phyloP scores from a whole-genome alignment of 768 basidiomycete species.

The Trametes cingulata region DNA sequence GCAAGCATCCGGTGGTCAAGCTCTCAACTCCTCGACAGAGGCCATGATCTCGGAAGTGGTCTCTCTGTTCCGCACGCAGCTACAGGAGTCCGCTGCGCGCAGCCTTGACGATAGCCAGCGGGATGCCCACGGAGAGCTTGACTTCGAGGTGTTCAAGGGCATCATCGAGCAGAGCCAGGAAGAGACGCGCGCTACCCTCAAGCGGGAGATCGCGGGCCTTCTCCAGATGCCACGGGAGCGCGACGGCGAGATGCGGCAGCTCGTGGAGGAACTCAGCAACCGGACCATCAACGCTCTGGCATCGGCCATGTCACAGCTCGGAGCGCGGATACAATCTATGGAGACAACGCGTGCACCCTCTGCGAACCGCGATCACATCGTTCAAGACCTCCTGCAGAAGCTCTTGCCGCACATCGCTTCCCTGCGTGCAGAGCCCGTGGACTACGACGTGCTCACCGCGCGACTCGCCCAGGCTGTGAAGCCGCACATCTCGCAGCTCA shows the following conservation, averaged over 20 bases:
- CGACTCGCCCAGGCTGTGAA: constrained; percentile 84
- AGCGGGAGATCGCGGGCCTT: constrained; percentile 58
- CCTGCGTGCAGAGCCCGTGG: constrained; percentile 65
- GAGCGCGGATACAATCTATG: constrained; percentile 58
- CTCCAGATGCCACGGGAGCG: constrained; percentile 37
- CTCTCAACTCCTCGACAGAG: constrained; percentile 50
- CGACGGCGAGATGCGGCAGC: constrained; percentile 24
- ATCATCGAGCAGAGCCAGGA: constrained; percentile 67
- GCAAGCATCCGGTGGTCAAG: constrained; percentile 13
- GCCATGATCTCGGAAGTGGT: constrained; percentile 67
- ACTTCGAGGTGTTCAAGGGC: constrained; percentile 74
- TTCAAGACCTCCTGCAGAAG: constrained; percentile 58
- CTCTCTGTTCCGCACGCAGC: constrained; percentile 64
- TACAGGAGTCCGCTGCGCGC: constrained; percentile 61
- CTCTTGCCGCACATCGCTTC: constrained; percentile 63
- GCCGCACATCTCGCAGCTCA: constrained; percentile 85
- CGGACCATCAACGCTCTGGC: constrained; percentile 61
- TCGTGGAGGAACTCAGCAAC: constrained; percentile 60
- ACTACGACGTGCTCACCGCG: constrained; percentile 75
- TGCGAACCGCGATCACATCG: constrained; percentile 55
- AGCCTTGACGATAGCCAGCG: constrained; percentile 61
- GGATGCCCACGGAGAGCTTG: constrained; percentile 76
- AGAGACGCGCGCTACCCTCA: constrained; percentile 57
- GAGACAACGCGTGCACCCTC: constrained; percentile 39
- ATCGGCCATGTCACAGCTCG: constrained; percentile 56